Conservation (phyloP, 176 grass and related monocot species). For the Oryza glumipatula region DNA sequence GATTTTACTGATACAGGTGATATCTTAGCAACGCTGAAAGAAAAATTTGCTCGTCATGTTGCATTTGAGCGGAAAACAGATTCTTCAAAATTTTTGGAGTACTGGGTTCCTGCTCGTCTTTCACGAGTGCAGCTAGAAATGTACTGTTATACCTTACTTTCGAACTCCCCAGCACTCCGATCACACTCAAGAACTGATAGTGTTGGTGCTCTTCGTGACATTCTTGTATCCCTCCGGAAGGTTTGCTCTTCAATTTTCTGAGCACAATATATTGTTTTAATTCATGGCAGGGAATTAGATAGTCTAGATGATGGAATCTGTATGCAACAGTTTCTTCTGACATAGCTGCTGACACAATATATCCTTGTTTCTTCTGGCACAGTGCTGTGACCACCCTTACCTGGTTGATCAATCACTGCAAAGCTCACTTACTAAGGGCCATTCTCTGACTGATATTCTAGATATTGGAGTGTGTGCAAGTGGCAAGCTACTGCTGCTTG, state of each 20-base stretch:
- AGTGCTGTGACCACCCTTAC: slow-evolving; percentile 98
- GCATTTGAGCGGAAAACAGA: slow-evolving; percentile 72
- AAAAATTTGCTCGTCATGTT: slow-evolving; percentile 55
- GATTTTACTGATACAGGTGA: slow-evolving; percentile 47
- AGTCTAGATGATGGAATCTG: slow-evolving; percentile 21
- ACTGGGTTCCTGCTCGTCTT: slow-evolving; percentile 87
- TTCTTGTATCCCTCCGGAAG: slow-evolving; percentile 83
- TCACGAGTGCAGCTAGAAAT: slow-evolving; percentile 83
- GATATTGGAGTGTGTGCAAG: slow-evolving; percentile 84
- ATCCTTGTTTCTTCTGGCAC: slow-evolving; percentile 40
- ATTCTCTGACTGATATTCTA: slow-evolving; percentile 60
- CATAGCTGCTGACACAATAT: slow-evolving; percentile 16
- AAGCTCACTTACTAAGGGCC: slow-evolving; percentile 64
- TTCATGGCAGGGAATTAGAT: slow-evolving; percentile 19
- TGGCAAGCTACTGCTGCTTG: slow-evolving; percentile 86
- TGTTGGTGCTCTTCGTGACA: slow-evolving; percentile 74
- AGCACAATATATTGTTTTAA: slow-evolving; percentile 38
- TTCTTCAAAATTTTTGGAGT: slow-evolving; percentile 77
- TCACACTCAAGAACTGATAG: slow-evolving; percentile 80
- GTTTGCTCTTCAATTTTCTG: slow-evolving; percentile 52
- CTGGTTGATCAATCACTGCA: slow-evolving; percentile 79
- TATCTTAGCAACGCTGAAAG: slow-evolving; percentile 61
- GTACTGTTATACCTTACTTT: slow-evolving; percentile 79
- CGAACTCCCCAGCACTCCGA: slow-evolving; percentile 68
- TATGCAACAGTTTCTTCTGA: slow-evolving; percentile 19